These are phyloP conservation scores for Linnemannia hyalina DNA, from an alignment of 192 early-diverging fungal species.

Conservation along the genomic window DNA sequence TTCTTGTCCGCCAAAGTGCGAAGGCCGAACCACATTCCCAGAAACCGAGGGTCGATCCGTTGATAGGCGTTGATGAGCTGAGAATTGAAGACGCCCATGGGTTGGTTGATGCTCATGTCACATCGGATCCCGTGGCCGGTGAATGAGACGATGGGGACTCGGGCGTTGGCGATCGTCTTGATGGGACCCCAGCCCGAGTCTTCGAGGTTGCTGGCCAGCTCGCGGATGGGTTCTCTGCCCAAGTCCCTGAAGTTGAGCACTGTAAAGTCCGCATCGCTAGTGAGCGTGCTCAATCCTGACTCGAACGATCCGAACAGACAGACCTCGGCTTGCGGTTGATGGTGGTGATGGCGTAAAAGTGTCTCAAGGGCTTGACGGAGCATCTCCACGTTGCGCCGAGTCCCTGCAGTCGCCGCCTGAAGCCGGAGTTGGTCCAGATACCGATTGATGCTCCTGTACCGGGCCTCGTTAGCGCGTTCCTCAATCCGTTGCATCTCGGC, in stretches of 20 bases:
- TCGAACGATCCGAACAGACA: conserved; percentile 8
- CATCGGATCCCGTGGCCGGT: neutral
- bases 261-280: conserved; percentile 13
- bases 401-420: too few relatives aligned
- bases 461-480: neutral
- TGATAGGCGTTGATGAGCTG: conserved; percentile 16
- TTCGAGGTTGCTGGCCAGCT: neutral
- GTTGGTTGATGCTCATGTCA: conserved; percentile 17
- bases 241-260: neutral
- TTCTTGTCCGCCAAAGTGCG: neutral
- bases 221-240: neutral
- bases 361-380: too few relatives aligned
- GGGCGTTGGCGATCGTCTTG: neutral
- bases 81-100: conserved; percentile 3
- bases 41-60: conserved; percentile 13
- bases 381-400: too few relatives aligned
- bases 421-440: too few relatives aligned
- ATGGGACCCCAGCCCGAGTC: neutral
- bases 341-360: too few relatives aligned
- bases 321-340: neutral
- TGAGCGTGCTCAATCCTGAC: neutral
- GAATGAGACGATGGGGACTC: conserved; percentile 17
- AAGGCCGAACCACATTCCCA: neutral
- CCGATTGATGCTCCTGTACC: neutral
- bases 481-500: neutral